A percentile compares a stretch with the other conserved stretches of the same genome.
These are phyloP conservation scores for Saccharomycopsis fodiens DNA, from an alignment of 805 yeast genomes.

Conservation along the genomic window DNA sequence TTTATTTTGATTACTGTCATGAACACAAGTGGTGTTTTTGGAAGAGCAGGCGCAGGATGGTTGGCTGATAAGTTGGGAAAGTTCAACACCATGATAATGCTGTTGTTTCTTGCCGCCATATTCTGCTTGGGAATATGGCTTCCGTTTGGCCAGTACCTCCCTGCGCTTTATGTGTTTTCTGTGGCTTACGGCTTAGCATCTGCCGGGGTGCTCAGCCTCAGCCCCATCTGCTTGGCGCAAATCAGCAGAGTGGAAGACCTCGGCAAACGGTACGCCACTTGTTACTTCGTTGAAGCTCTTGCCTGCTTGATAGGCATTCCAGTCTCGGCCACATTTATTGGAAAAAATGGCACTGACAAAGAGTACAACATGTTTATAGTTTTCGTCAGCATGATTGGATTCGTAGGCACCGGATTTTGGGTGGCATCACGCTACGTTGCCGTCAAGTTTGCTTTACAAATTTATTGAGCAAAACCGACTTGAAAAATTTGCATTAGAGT, in stretches of 20 bases:
- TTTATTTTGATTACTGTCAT: slow-evolving; percentile 36
- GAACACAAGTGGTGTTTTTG: slow-evolving; percentile 28
- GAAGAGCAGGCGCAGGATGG: slow-evolving; percentile 29
- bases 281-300: slow-evolving; percentile 50
- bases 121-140: slow-evolving; percentile 35
- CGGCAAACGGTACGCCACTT: slow-evolving; percentile 49
- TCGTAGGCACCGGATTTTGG: slow-evolving; percentile 34
- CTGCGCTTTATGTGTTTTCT: slow-evolving; percentile 37
- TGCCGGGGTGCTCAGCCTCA: slow-evolving; percentile 47
- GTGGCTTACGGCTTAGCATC: slow-evolving; percentile 47
- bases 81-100: slow-evolving; percentile 39
- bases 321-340: slow-evolving; percentile 41
- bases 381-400: slow-evolving; percentile 31
- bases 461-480: no score
- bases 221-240: slow-evolving; percentile 54
- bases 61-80: slow-evolving; percentile 36
- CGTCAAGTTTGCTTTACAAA: slow-evolving; percentile 24
- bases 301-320: slow-evolving; percentile 44
- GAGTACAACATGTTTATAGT: slow-evolving; percentile 33
- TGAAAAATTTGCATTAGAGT: no score
- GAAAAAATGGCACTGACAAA: slow-evolving; percentile 24
- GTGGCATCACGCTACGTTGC: slow-evolving; percentile 35
- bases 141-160: slow-evolving; percentile 32
- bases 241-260: slow-evolving; percentile 47
- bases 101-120: slow-evolving; percentile 29